Conservation (phyloP, 345 rosid genomes). For the Psidium guajava region DNA sequence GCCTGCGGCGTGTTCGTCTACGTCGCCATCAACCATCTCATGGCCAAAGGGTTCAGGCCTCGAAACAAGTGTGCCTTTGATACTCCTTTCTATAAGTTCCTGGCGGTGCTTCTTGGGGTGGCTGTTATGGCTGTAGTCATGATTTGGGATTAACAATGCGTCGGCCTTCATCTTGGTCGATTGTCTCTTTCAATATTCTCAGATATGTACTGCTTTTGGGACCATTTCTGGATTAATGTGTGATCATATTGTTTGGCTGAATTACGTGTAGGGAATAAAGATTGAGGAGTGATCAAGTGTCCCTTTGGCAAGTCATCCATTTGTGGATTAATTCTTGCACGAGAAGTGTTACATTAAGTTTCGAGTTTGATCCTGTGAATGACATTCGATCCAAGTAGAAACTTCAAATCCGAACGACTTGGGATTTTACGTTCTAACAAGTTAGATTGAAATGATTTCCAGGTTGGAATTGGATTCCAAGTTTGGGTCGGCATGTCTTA, state of each 20-base stretch:
- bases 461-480: not conserved
- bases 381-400: not conserved
- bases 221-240: not conserved
- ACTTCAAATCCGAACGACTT: not conserved
- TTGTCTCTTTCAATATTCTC: not conserved
- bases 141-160: conserved; percentile 51
- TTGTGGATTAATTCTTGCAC: not conserved
- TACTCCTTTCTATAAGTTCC: conserved; percentile 59
- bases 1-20: conserved; percentile 84
- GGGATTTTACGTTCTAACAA: not conserved
- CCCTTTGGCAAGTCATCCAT: not conserved
- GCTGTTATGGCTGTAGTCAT: conserved; percentile 62
- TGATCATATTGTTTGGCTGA: not conserved
- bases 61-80: conserved; percentile 34
- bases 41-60: conserved; percentile 68
- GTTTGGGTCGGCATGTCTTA: not conserved
- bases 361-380: not conserved
- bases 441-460: not conserved
- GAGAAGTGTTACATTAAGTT: not conserved
- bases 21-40: conserved; percentile 78
- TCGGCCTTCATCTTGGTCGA: not conserved
- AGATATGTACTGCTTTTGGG: not conserved
- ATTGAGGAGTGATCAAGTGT: not conserved
- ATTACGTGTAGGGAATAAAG: not conserved
- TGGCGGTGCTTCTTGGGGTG: conserved; percentile 61